Percentiles rank a stretch among this genome's conserved stretches.
Evolutionary conservation across 129 eudicot genomes (phyloP).

Genomic region (Tagetes patula): DNA sequence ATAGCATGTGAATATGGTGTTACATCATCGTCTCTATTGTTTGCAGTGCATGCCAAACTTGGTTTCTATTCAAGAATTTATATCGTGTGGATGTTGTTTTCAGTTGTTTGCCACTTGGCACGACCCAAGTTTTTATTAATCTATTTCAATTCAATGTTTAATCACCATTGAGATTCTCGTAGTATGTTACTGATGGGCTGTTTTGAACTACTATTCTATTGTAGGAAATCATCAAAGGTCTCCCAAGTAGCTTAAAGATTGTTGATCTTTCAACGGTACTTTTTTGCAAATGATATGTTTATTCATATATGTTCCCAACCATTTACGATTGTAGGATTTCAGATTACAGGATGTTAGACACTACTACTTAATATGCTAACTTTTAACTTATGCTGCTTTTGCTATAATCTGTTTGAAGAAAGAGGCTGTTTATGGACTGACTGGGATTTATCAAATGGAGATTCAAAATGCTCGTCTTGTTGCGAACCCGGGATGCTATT

Average conservation of each 20-base stretch:
- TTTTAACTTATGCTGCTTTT: too few relatives aligned
- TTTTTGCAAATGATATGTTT: background rate
- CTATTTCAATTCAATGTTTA: too few relatives aligned
- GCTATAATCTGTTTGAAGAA: too few relatives aligned
- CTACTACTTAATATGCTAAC: too few relatives aligned
- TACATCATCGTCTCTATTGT: background rate
- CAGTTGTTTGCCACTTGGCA: conserved; percentile 98
- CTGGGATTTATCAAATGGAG: too few relatives aligned
- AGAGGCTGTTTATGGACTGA: too few relatives aligned
- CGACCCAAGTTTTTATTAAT: conserved; percentile 65
- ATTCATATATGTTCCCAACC: too few relatives aligned
- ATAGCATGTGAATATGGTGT: background rate
- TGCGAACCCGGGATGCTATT: too few relatives aligned
- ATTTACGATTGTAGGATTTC: too few relatives aligned
- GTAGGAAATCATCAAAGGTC: conserved; percentile 92
- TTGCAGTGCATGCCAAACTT: conserved; percentile 78
- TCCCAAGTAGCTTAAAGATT: conserved; percentile 69
- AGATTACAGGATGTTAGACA: too few relatives aligned
- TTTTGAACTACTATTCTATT: conserved; percentile 1
- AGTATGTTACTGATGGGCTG: background rate
- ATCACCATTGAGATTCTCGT: background rate
- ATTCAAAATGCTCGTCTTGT: too few relatives aligned
- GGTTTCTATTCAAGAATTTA: conserved; percentile 87
- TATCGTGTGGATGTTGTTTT: conserved; percentile 89
- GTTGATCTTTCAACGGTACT: conserved; percentile 97